phyloP scores from a whole-genome alignment of 2,329 filamentous ascomycete species.

The Nectriaceae sp. region DNA sequence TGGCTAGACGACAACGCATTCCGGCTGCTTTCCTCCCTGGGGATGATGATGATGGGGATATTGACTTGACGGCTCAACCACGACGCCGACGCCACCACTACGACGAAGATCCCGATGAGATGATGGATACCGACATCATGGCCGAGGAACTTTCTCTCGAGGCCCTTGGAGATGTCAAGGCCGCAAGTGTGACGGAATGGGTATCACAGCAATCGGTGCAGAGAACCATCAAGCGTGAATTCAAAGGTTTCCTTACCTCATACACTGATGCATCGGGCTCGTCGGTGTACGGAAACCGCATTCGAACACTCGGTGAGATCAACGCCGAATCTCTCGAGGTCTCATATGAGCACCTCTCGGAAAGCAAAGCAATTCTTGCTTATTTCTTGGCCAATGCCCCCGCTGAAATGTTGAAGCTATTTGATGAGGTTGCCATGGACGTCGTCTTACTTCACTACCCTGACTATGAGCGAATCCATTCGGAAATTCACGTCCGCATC shows the following conservation, averaged over 20 bases:
- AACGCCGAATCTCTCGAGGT: slow-evolving; percentile 97
- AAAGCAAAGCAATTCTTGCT: slow-evolving; percentile 88
- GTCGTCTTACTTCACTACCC: slow-evolving; percentile 95
- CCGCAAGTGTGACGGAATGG: slow-evolving; percentile 92
- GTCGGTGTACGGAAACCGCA: slow-evolving; percentile 93
- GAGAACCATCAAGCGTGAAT: slow-evolving; percentile 91
- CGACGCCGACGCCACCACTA: slow-evolving; percentile 86
- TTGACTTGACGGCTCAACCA: slow-evolving; percentile 84
- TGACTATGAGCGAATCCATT: slow-evolving; percentile 96
- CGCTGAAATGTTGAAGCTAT: slow-evolving; percentile 91
- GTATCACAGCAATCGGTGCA: slow-evolving; percentile 87
- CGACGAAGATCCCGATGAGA: slow-evolving; percentile 91
- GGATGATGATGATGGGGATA: slow-evolving; percentile 81
- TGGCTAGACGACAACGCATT: slow-evolving; percentile 65
- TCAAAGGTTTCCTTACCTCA: slow-evolving; percentile 95
- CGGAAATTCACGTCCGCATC: slow-evolving; percentile 96
- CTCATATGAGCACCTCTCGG: slow-evolving; percentile 88
- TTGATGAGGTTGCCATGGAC: slow-evolving; percentile 96
- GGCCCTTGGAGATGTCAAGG: slow-evolving; percentile 89
- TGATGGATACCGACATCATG: slow-evolving; percentile 92
- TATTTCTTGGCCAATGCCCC: slow-evolving; percentile 97
- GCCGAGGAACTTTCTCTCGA: slow-evolving; percentile 93
- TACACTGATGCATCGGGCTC: slow-evolving; percentile 87
- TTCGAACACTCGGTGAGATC: slow-evolving; percentile 92
- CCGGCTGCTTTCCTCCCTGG: slow-evolving; percentile 75